Base-by-base conservation (phyloP, 805 yeast genomes). In the Lipomyces orientalis region DNA sequence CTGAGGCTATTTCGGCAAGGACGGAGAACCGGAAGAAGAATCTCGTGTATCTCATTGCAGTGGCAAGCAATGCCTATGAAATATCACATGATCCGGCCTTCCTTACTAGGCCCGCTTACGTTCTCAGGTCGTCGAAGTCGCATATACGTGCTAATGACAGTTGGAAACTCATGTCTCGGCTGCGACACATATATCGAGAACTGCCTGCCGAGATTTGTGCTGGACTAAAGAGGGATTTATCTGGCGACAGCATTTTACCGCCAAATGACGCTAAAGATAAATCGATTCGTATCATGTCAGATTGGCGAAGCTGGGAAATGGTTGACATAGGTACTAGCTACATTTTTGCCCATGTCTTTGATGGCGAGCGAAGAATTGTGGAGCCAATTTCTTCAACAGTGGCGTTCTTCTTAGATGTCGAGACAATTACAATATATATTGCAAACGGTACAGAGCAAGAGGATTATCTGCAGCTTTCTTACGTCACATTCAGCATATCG, bases 271-370 rank as follows among this genome's bases (percentile, higher is more conserved):
- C 93, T 0, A 81, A 82, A 66, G 79, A 81, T 8, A 83, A 83
- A 16, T 90, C 91, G 1, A 76, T 86, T 31, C 79, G 82, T 2
- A 82, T 87, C 0, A 92, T 93, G 73, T 81, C 88, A 0, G 81
- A 83, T 14, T 95, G 98, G 98, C 86, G 98, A 81, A 87, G 87
- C 67, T 93, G 98, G 98, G 99, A 94, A 73, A 88, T 90, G 56
- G 82, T 87, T 39, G 86, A 86, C 73, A 84, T 87, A 29, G 83
- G 84, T n/a, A 80, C 84, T 51, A 84, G 88, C 62, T 85, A 81
- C 64, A 81, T 90, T 31, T 87, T 90, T 73, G 77, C 78, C 39
- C 80, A 79, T 69, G 82, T 86, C 1, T 89, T 89, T 73, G 75
- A 75, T n/a, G 73, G 74, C n/a, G 69, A 69, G 52, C 19, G 54